Evolutionary conservation across 2,329 filamentous ascomycete genomes (phyloP).

Genomic region (Xylariaceae sp.): DNA sequence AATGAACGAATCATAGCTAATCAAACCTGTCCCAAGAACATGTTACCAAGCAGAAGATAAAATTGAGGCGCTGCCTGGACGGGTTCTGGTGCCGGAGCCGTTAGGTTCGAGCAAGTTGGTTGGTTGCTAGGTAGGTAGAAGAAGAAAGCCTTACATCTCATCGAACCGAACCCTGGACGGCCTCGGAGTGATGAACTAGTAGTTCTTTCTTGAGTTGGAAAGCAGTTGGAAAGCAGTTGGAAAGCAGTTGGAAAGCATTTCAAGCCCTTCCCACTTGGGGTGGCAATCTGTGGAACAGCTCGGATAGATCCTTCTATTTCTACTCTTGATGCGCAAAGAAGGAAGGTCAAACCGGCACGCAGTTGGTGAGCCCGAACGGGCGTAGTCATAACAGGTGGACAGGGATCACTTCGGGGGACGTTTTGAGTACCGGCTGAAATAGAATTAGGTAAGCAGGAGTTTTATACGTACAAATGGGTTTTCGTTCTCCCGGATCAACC

Average conservation of each 20-base stretch:
- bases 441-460: neutral
- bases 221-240: neutral
- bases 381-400: neutral
- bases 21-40: slow-evolving; percentile 9
- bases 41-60: slow-evolving; percentile 6
- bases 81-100: neutral
- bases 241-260: too few relatives aligned
- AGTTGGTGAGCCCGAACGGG: slow-evolving; percentile 1
- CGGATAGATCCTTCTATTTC: neutral
- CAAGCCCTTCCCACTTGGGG: neutral
- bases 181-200: neutral
- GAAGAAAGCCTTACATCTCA: neutral
- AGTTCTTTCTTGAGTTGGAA: slow-evolving; percentile 1
- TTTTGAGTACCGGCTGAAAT: slow-evolving; percentile 21
- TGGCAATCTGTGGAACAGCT: neutral
- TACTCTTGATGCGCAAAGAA: neutral
- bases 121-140: neutral
- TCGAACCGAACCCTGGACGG: neutral
- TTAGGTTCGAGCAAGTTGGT: neutral
- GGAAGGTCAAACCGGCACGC: slow-evolving; percentile 24
- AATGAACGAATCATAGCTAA: slow-evolving; percentile 8
- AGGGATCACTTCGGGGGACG: neutral
- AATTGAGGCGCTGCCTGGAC: slow-evolving; percentile 5
- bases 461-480: slow-evolving; percentile 4
- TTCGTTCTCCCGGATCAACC: slow-evolving; percentile 22